Conservation (phyloP, 2,329 filamentous ascomycete species). For the Myrmaecium sp. region DNA sequence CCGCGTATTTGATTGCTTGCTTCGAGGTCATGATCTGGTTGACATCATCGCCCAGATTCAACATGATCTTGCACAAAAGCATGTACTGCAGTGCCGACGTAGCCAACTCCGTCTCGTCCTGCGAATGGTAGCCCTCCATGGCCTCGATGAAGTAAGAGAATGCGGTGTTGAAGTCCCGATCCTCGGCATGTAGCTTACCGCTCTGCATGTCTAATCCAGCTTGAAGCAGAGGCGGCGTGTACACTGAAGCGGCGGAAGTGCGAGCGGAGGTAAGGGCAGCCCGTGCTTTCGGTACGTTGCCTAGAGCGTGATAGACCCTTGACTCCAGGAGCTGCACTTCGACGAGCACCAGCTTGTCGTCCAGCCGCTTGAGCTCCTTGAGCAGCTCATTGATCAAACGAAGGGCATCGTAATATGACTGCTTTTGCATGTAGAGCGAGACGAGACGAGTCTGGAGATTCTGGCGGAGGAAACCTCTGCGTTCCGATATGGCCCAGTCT, state of each 20-base stretch:
- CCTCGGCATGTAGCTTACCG: conserved; percentile 95
- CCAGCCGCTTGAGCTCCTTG: conserved; percentile 89
- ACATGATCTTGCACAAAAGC: conserved; percentile 99
- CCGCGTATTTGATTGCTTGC: conserved; percentile 90
- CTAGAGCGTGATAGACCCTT: conserved; percentile 88
- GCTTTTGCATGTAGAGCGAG: conserved; percentile 87
- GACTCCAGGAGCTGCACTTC: conserved; percentile 97
- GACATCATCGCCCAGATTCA: conserved; percentile 92
- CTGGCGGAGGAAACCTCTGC: conserved; percentile 89
- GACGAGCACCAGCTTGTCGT: conserved; percentile 95
- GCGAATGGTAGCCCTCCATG: conserved; percentile 86
- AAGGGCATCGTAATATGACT: conserved; percentile 92
- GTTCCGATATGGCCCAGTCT: conserved; percentile 94
- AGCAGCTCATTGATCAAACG: conserved; percentile 92
- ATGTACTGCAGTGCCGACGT: conserved; percentile 98
- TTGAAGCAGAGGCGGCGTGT: conserved; percentile 88
- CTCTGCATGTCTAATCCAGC: conserved; percentile 98
- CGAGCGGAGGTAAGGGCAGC: conserved; percentile 87
- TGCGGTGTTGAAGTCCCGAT: conserved; percentile 96
- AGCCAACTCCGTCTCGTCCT: conserved; percentile 77
- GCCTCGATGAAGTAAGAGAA: conserved; percentile 99
- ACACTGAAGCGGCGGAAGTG: conserved; percentile 90
- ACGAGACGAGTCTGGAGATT: conserved; percentile 95
- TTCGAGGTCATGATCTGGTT: conserved; percentile 89
- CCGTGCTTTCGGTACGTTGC: conserved; percentile 89